phyloP scores from a whole-genome alignment of 179 eudicot genomes.

The Silene vulgaris region DNA sequence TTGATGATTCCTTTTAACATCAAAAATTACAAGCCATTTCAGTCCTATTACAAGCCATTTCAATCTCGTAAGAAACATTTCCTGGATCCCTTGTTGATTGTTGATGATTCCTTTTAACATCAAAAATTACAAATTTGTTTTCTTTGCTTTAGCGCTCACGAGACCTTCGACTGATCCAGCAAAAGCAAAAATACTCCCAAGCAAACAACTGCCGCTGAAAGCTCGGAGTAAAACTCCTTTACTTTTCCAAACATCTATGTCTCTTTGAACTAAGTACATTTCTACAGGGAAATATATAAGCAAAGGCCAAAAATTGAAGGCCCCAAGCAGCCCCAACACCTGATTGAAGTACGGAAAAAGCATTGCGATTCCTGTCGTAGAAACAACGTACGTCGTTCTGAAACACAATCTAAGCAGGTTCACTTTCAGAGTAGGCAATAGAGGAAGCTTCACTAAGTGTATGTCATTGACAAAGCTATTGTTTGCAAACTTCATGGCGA shows the following conservation, averaged over 20 bases:
- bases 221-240: conserved; percentile 36
- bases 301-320: conserved; percentile 55
- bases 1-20: no score
- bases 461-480: conserved; percentile 29
- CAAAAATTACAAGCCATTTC: no score
- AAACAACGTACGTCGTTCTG: conserved; percentile 44
- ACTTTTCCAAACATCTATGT: conserved; percentile 39
- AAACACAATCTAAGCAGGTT: conserved; percentile 43
- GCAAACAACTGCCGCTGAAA: conserved; percentile 35
- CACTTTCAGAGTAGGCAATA: conserved; percentile 26
- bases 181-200: conserved; percentile 36
- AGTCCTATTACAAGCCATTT: no score
- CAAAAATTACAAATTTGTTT: background rate
- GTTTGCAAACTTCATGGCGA: conserved; percentile 33
- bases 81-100: no score
- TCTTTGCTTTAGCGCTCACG: conserved; percentile 33
- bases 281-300: conserved; percentile 53
- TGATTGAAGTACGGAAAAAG: conserved; percentile 60
- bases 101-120: background rate
- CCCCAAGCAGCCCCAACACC: conserved; percentile 52
- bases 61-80: no score
- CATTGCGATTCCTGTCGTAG: conserved; percentile 44
- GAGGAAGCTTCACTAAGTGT: conserved; percentile 27
- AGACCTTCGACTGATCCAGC: conserved; percentile 48
- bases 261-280: conserved; percentile 40